phyloP scores from a whole-genome alignment of 495 filamentous ascomycete species.

The Tuber microsphaerosporum region DNA sequence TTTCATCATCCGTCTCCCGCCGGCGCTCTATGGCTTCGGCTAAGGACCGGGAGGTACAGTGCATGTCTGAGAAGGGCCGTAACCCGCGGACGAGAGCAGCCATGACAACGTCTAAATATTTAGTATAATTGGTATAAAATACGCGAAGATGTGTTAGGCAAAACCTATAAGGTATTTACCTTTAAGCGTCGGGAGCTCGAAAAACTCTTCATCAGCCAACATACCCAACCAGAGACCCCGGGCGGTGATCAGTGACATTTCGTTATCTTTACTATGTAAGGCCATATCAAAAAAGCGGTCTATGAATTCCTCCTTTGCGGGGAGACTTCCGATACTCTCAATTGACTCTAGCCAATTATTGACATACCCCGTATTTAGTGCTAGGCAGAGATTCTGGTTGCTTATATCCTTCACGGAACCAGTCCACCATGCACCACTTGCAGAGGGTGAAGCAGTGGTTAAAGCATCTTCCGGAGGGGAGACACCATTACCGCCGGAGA shows the following conservation, averaged over 20 bases:
- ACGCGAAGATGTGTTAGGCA: neutral
- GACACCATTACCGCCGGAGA: neutral
- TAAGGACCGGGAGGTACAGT: neutral
- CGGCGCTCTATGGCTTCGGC: neutral
- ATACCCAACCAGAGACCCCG: constrained; percentile 17
- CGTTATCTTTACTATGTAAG: neutral
- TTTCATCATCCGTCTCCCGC: neutral
- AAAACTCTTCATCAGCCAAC: constrained; percentile 17
- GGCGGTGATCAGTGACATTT: neutral
- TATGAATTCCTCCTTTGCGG: constrained; percentile 10
- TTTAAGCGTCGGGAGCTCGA: constrained; percentile 31
- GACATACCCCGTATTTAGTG: constrained; percentile 8
- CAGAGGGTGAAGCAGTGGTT: neutral
- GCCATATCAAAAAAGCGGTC: constrained; percentile 28
- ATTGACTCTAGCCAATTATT: constrained; percentile 16
- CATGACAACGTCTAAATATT: constrained; percentile 26
- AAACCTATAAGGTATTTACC: constrained; percentile 11
- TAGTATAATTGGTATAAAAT: neutral
- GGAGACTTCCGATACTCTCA: constrained; percentile 8
- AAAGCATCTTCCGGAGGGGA: neutral
- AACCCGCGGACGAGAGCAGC: constrained; percentile 31
- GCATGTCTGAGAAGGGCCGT: constrained; percentile 1
- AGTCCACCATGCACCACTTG: neutral
- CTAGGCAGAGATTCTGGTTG: constrained; percentile 20
- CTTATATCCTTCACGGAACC: constrained; percentile 19